These are phyloP conservation scores for Mortierella polycephala DNA, from an alignment of 371 early-diverging fungal genomes.

Conservation along the genomic window DNA sequence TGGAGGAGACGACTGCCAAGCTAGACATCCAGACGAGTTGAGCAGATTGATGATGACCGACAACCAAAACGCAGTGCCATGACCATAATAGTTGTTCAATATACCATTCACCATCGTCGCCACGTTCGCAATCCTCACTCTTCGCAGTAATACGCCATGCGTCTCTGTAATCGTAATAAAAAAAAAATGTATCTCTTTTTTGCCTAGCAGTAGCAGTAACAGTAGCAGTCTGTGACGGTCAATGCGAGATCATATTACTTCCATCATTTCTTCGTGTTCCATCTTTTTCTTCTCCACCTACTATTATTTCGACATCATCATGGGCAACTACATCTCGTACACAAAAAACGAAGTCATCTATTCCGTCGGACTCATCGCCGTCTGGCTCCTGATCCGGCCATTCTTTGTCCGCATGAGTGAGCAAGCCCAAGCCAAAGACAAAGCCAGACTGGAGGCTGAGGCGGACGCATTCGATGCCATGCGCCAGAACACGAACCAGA, in stretches of 20 bases:
- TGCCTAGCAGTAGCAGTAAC: too few species aligned
- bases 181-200: too few species aligned
- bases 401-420: conserved; percentile 48
- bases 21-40: conserved; percentile 20
- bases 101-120: background rate
- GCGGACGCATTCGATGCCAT: conserved; percentile 15
- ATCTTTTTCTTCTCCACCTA: background rate
- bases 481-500: background rate
- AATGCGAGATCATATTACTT: too few species aligned
- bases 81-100: background rate
- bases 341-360: conserved; percentile 40
- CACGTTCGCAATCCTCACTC: too few species aligned
- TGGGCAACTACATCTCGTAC: conserved; percentile 49
- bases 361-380: conserved; percentile 38
- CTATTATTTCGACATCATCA: conserved; percentile 3
- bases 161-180: too few species aligned
- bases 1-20: conserved; percentile 23
- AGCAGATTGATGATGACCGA: background rate
- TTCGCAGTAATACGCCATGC: too few species aligned
- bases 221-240: too few species aligned
- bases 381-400: conserved; percentile 42
- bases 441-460: conserved; percentile 22
- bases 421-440: conserved; percentile 32
- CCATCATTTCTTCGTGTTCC: too few species aligned
- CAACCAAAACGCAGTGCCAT: too few species aligned